Evolutionary conservation across 176 grass and related monocot species (phyloP), one percentile per base, ranked within the genome.

Genomic region (Coix lacrymajobi): DNA sequence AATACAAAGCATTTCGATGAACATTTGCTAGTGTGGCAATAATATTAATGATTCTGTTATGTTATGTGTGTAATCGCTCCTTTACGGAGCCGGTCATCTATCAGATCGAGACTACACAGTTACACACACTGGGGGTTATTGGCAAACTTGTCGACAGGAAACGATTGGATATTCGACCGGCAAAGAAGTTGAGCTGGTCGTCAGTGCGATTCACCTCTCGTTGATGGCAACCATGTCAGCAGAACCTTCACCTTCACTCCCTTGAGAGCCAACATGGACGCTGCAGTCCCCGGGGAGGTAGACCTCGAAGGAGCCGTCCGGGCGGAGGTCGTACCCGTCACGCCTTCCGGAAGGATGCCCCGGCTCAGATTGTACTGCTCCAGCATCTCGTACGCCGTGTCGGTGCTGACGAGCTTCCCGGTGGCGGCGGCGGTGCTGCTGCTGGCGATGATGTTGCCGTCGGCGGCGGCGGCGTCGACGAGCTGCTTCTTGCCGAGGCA

Each of bases 261-360:
- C 13, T 69, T 45, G 22, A 91, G 28, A 16, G 46, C 31, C 71
- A 6, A 78, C 49, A 6, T 34, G 11, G 71, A 91, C 48, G 11
- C 87, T 36, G 58, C 88, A 91, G 44, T 91, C 86, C 0, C 25
- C 48, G 2, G 46, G 46, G n/a, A 89, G 78, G 44, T 82, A 82
- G 32, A 89, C 83, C 71, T 91, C 84, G 8, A 94, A 94, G 79
- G 51, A 81, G 8, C 89, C 89, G 13, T 94, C 83, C 1, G 54
- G 39, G 1, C 8, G 31, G 38, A 89, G 80, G 9, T 58, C 9
- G 81, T 89, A 94, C 7, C 62, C 0, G 43, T 62, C 70, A 84
- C 89, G 5, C 89, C 92, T 32, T 84, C 58, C 2, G 89, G 86
- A 2, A 91, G 92, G 70, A 94, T 87, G 11, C 89, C 92, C 37